These are phyloP conservation scores for button mushroom (Agaricus bisporus) DNA, from an alignment of 768 basidiomycete species.

Conservation along the genomic window DNA sequence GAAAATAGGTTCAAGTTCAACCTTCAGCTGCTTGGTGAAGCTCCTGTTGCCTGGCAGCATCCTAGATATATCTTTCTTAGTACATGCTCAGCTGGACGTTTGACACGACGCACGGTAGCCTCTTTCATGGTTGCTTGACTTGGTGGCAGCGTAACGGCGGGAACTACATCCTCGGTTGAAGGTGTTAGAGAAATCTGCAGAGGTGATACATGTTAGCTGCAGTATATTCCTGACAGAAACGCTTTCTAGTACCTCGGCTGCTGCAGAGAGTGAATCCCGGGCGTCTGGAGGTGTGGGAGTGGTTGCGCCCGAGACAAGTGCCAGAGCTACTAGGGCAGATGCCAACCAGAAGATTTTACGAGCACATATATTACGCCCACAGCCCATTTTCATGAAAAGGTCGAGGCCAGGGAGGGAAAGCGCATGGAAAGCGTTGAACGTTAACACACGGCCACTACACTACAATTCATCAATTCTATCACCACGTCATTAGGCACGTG, in stretches of 20 bases:
- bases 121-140: conserved; percentile 1
- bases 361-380: conserved; percentile 23
- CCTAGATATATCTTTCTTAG: not conserved
- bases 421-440: conserved; percentile 1
- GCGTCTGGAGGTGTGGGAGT: conserved; percentile 23
- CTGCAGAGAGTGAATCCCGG: conserved; percentile 24
- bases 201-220: not conserved
- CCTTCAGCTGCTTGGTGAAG: conserved; percentile 48
- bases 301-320: conserved; percentile 39
- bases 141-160: not conserved
- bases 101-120: not conserved
- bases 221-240: not conserved
- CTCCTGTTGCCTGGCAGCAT: conserved; percentile 22
- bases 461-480: not conserved
- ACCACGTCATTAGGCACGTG: conserved; percentile 22
- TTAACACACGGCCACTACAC: conserved; percentile 15
- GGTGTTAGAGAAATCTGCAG: not conserved
- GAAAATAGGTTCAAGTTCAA: conserved; percentile 16
- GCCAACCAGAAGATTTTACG: conserved; percentile 54
- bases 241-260: conserved; percentile 19
- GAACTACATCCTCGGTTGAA: not conserved
- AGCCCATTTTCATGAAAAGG: conserved; percentile 15
- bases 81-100: not conserved
- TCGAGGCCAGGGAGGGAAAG: not conserved
- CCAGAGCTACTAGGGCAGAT: conserved; percentile 50